Evolutionary conservation across 495 filamentous ascomycete genomes (phyloP).

Genomic region (Amniculicola lignicola): DNA sequence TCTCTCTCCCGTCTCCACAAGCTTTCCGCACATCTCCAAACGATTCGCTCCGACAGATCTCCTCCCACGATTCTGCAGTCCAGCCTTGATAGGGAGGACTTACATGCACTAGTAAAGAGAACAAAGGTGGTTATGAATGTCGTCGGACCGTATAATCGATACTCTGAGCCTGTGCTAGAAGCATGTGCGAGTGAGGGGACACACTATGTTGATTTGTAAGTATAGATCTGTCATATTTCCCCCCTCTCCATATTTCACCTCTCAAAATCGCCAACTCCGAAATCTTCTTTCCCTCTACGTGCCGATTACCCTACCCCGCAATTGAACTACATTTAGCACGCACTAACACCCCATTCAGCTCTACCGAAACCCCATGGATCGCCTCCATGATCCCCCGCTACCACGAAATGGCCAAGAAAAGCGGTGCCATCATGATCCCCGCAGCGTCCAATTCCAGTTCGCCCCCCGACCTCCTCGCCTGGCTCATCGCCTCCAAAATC

Average conservation of each 20-base stretch:
- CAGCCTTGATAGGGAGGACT: conserved; percentile 54
- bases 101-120: conserved; percentile 62
- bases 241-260: background rate
- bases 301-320: no score
- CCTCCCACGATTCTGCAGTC: conserved; percentile 57
- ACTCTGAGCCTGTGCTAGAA: conserved; percentile 72
- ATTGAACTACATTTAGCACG: no score
- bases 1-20: conserved; percentile 63
- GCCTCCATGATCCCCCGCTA: conserved; percentile 75
- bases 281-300: no score
- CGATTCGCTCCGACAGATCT: conserved; percentile 62
- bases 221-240: no score
- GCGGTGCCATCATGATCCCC: conserved; percentile 80
- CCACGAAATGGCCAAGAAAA: conserved; percentile 67
- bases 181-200: conserved; percentile 79
- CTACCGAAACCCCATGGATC: conserved; percentile 83
- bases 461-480: conserved; percentile 71
- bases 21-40: conserved; percentile 58
- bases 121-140: conserved; percentile 71
- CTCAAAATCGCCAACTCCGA: conserved; percentile 60
- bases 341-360: conserved; percentile 79
- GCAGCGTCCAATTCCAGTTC: conserved; percentile 54
- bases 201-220: conserved; percentile 71
- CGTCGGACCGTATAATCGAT: conserved; percentile 71
- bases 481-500: conserved; percentile 61